Conservation (phyloP, 179 eudicot species). For the Pouteria campechiana region DNA sequence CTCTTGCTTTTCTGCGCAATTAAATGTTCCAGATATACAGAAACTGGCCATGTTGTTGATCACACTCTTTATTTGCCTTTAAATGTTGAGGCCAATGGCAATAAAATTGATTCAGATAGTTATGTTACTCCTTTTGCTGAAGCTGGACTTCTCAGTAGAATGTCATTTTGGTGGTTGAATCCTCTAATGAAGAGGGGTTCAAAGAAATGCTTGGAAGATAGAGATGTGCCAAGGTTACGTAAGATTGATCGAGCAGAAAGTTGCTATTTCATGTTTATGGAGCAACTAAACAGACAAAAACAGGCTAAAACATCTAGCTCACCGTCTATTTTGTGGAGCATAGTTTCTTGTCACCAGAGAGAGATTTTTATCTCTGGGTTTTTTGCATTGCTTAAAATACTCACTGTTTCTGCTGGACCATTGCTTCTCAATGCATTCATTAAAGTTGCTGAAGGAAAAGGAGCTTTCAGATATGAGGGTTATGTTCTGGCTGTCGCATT, state of each 20-base stretch:
- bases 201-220: slow-evolving; percentile 30
- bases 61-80: slow-evolving; percentile 19
- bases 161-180: slow-evolving; percentile 56
- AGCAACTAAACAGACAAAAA: slow-evolving; percentile 17
- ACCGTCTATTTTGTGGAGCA: slow-evolving; percentile 24
- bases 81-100: slow-evolving; percentile 7
- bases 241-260: slow-evolving; percentile 30
- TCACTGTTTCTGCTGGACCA: slow-evolving; percentile 39
- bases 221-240: slow-evolving; percentile 40
- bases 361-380: slow-evolving; percentile 33
- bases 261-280: slow-evolving; percentile 26
- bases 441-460: slow-evolving; percentile 35
- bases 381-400: slow-evolving; percentile 32
- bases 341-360: slow-evolving; percentile 28
- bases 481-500: slow-evolving; percentile 21
- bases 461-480: slow-evolving; percentile 24
- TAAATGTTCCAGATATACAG: no score
- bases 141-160: slow-evolving; percentile 28
- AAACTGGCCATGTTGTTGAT: background rate
- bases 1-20: slow-evolving; percentile 24
- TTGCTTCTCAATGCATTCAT: slow-evolving; percentile 39
- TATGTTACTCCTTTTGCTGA: slow-evolving; percentile 23
- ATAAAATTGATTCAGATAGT: slow-evolving; percentile 7
- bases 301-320: slow-evolving; percentile 3
- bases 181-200: slow-evolving; percentile 43